Conservation (phyloP, 768 basidiomycete species). For the Tremella yokohamensis region DNA sequence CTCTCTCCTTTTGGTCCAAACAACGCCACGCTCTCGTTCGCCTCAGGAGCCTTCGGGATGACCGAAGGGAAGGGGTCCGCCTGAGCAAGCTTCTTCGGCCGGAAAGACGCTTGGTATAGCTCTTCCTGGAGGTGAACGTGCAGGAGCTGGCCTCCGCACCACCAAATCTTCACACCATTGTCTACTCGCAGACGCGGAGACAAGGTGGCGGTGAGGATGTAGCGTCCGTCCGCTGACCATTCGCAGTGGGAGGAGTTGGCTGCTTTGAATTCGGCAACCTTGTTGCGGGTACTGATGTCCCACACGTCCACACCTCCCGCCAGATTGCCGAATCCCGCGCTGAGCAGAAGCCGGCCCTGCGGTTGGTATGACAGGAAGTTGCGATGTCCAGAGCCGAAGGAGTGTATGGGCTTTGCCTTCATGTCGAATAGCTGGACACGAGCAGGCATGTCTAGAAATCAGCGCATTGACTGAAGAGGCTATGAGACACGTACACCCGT, state of each 20-base stretch:
- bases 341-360: conserved; percentile 76
- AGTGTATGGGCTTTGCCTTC: conserved; percentile 78
- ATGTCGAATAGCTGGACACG: conserved; percentile 88
- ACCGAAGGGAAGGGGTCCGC: conserved; percentile 35
- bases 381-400: conserved; percentile 82
- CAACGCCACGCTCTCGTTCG: conserved; percentile 38
- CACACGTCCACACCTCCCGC: conserved; percentile 89
- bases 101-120: conserved; percentile 66
- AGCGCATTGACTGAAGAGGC: background rate
- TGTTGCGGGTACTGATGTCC: conserved; percentile 79
- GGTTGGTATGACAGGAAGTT: conserved; percentile 95
- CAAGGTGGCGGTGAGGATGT: conserved; percentile 90
- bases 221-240: conserved; percentile 91
- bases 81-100: conserved; percentile 16
- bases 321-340: conserved; percentile 95
- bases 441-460: conserved; percentile 81
- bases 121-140: conserved; percentile 80
- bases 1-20: conserved; percentile 40
- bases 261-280: conserved; percentile 63
- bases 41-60: conserved; percentile 31
- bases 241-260: conserved; percentile 91
- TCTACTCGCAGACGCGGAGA: conserved; percentile 93
- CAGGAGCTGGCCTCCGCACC: conserved; percentile 80
- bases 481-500: conserved; percentile 71
- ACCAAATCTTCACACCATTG: conserved; percentile 95